These are phyloP conservation scores for Kernera saxatilis DNA, from an alignment of 345 rosid genomes.

Conservation along the genomic window DNA sequence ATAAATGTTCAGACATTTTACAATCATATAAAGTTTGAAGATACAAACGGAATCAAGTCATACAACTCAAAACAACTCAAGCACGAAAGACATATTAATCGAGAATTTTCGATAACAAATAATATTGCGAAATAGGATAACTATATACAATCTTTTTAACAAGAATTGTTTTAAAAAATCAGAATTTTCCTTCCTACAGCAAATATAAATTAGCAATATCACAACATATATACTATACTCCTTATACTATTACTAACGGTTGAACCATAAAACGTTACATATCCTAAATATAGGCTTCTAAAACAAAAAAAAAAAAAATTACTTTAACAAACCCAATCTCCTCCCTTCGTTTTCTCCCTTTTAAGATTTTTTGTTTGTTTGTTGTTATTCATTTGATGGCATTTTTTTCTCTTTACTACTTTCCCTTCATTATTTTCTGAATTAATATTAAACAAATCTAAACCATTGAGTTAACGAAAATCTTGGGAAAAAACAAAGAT, in stretches of 20 bases:
- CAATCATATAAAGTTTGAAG: too few relatives aligned
- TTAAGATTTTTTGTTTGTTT: background rate
- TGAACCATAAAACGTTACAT: background rate
- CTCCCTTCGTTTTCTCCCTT: conserved; percentile 1
- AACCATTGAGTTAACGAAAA: conserved; percentile 13
- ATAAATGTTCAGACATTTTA: background rate
- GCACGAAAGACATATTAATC: background rate
- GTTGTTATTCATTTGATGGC: conserved; percentile 2
- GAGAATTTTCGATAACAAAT: background rate
- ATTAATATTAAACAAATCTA: background rate
- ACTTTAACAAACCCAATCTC: background rate
- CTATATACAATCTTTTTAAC: background rate
- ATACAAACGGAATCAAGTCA: background rate
- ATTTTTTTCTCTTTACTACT: background rate
- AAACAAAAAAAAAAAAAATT: background rate
- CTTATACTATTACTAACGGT: background rate
- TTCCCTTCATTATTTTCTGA: background rate
- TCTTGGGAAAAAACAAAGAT: background rate
- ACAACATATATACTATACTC: background rate
- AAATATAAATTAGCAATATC: background rate
- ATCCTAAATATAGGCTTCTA: background rate
- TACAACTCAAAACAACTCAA: background rate
- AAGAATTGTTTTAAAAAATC: background rate
- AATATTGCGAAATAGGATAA: background rate
- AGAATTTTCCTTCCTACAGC: background rate